Percentiles rank a stretch among this genome's conserved stretches.
phyloP scores from a whole-genome alignment of 2,329 filamentous ascomycete species.

The Zelopaecilomyces penicillatus region DNA sequence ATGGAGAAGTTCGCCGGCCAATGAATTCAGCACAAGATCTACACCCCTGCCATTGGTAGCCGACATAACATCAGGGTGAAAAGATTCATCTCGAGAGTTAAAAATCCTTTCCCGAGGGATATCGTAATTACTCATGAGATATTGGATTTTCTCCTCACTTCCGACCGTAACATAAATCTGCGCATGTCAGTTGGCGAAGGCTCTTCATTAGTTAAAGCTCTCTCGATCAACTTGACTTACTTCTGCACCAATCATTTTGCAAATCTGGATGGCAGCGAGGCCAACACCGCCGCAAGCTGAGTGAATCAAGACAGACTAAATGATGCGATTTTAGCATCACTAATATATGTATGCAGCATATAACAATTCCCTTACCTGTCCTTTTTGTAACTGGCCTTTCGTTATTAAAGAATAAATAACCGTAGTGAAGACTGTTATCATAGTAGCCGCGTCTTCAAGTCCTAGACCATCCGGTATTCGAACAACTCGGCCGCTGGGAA shows the following conservation, averaged over 20 bases:
- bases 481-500: conserved; percentile 4
- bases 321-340: background rate
- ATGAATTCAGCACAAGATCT: conserved; percentile 32
- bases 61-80: conserved; percentile 19
- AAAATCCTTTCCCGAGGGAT: conserved; percentile 27
- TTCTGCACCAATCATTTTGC: conserved; percentile 3
- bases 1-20: conserved; percentile 32
- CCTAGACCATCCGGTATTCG: conserved; percentile 20
- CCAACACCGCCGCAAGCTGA: conserved; percentile 7
- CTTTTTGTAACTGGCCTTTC: conserved; percentile 9
- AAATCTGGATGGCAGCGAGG: conserved; percentile 2
- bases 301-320: conserved; percentile 4
- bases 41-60: conserved; percentile 23
- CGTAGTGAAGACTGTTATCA: conserved; percentile 23
- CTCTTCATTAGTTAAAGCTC: background rate
- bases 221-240: conserved; percentile 8
- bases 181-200: conserved; percentile 11
- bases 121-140: conserved; percentile 21
- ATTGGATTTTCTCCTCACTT: conserved; percentile 24
- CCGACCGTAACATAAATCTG: conserved; percentile 29
- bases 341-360: background rate
- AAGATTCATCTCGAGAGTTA: conserved; percentile 22
- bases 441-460: conserved; percentile 20
- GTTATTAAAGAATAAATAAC: conserved; percentile 16
- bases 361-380: conserved; percentile 1